Evolutionary conservation across 2,329 filamentous ascomycete species (phyloP), one percentile per base, ranked within the genome.

Genomic region (Sporothrix protearum): DNA sequence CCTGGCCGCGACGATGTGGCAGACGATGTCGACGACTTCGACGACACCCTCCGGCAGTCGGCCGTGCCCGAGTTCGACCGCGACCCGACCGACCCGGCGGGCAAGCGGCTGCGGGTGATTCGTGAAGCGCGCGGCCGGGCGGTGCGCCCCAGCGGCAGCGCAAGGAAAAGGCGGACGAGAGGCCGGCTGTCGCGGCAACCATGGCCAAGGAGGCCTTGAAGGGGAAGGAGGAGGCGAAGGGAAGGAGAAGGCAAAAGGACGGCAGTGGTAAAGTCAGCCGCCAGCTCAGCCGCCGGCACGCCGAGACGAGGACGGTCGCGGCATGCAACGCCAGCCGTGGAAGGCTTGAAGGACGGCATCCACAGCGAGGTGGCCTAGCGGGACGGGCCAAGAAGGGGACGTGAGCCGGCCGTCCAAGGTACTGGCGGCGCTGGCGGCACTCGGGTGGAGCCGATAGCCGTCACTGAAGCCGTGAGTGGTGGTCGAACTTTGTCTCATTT

Each of bases 181-280:
- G 28, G 9, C n/a, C 57, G 57, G 33, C 57, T 25, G 33, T 42
- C 19, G 57, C 57, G 8, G 57, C 42, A n/a, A 25, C 33, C 3
- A 63, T 63, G 14, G 66, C 49, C 12, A 47, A 64, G 92, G 75
- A 28, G 2, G 30, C 45, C 0, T 16, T 36, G 22, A n/a, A 19
- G 25, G 22, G 3, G 1, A 64, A 47, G 22, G 39, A 10, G 22
- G 30, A 42, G 57, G 57, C 5, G 0, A 7, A 12, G 10, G 12
- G 28, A 59, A 57, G 33, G 25, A 9, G 47, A 47, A 14, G 61
- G 6, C 0, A 64, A 47, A 9, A 39, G 61, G 0, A 64, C 47
- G 12, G 61, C 5, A 1, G 30, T 8, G 39, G 42, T 5, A 2
- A 16, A 6, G 12, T 39, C 33, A 2, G 6, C 57, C 2, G 22